phyloP scores from a whole-genome alignment of 2,329 filamentous ascomycete species.

The Paraphaeosphaeria sporulosa region DNA sequence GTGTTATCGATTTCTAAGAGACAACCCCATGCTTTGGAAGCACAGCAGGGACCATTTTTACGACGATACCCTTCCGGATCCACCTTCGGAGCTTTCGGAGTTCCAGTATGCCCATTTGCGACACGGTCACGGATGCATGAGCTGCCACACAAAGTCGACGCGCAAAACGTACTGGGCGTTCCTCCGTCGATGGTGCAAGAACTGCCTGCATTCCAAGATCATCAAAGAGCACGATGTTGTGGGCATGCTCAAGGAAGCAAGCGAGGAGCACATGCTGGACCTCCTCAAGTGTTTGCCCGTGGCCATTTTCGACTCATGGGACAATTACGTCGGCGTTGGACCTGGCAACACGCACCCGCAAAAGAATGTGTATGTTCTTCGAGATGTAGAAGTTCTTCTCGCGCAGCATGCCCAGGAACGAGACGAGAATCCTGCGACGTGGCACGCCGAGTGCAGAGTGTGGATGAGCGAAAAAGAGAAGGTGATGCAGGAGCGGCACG shows the following conservation, averaged over 20 bases:
- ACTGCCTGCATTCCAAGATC: constrained; percentile 46
- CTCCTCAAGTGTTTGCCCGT: constrained; percentile 41
- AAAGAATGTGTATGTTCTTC: constrained; percentile 42
- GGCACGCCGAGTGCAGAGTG: constrained; percentile 31
- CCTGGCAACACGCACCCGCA: constrained; percentile 43
- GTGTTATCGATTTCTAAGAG: constrained; percentile 43
- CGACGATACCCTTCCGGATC: constrained; percentile 42
- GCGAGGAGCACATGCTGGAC: constrained; percentile 33
- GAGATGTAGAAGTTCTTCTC: constrained; percentile 40
- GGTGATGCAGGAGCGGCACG: constrained; percentile 39
- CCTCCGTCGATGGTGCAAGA: constrained; percentile 52
- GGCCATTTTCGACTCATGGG: constrained; percentile 49
- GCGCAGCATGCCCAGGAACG: constrained; percentile 31
- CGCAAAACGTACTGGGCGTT: constrained; percentile 55
- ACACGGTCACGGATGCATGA: constrained; percentile 50
- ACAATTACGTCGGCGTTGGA: constrained; percentile 48
- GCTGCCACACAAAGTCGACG: constrained; percentile 43
- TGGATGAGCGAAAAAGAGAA: constrained; percentile 34
- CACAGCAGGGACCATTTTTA: constrained; percentile 46
- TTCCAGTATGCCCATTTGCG: constrained; percentile 51
- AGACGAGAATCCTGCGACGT: constrained; percentile 23
- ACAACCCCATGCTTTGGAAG: constrained; percentile 49
- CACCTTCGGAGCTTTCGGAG: constrained; percentile 47
- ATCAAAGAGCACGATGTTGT: constrained; percentile 42
- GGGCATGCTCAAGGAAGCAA: constrained; percentile 31